Evolutionary conservation across 257 asterid genomes (phyloP), one percentile per base, ranked within the genome.

Genomic region (Solanum lignicaule): DNA sequence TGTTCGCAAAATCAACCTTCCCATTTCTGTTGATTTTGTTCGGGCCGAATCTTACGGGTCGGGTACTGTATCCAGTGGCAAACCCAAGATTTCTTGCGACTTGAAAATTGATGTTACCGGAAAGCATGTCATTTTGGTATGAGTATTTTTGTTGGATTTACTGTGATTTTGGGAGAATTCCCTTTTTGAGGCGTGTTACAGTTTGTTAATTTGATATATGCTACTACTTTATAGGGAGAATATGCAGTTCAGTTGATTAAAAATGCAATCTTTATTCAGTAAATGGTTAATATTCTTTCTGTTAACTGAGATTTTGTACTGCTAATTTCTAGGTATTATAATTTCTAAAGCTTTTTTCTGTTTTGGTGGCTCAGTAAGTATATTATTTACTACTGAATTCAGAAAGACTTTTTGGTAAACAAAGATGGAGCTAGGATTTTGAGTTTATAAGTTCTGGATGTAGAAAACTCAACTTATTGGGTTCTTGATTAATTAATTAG

Each of bases 21-120:
- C 98, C 81, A 58, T 95, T 48, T 78, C 92, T 11, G 96, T 97
- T 20, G 99, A 97, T 89, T 90, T 95, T 81, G 89, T 95, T 15
- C 95, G 99, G 87, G 95, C 90, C 87, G 96, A 92, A 41, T 95
- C 98, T 0, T 97, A 97, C 84, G 98, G 98, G 16, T 94, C 98
- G 13, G 98, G 98, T 39, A 95, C 98, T 4, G 95, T 94, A 8
- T 95, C 99, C 48, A 93, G 79, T 87, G 98, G 95, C 16, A 88
- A 89, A 9, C 99, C 99, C 83, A 91, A 55, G 23, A 91, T 97
- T 87, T 91, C 97, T 4, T 93, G 92, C 89, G 96, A 92, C 84
- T 87, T 95, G 91, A 97, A 97, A 89, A 73, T 89, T 87, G 98
- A 92, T 72, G 98, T 95, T 71, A 88, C 88, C 62, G 98, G 96